phyloP scores from a whole-genome alignment of 805 yeast species.

The Teunomyces stri region DNA sequence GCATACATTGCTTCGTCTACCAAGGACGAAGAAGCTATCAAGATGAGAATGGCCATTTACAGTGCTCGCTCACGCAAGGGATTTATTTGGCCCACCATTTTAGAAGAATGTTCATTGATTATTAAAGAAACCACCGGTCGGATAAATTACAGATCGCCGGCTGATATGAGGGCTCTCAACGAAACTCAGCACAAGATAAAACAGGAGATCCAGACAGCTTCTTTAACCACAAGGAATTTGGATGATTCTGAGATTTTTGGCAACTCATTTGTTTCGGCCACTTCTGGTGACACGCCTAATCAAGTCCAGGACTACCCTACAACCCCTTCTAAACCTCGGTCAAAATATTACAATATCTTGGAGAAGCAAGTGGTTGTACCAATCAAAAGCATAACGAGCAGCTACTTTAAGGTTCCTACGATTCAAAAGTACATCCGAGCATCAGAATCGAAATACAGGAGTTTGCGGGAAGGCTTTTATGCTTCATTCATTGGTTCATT shows the following conservation, averaged over 20 bases:
- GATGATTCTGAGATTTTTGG: conserved; percentile 33
- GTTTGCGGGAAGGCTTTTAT: conserved; percentile 25
- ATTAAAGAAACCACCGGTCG: conserved; percentile 49
- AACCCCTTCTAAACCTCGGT: background rate
- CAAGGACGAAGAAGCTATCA: conserved; percentile 30
- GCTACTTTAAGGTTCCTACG: background rate
- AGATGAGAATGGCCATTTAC: conserved; percentile 54
- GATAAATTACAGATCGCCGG: conserved; percentile 31
- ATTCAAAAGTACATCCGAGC: background rate
- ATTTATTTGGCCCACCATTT: conserved; percentile 55
- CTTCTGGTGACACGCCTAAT: background rate
- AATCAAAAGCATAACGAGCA: conserved; percentile 1
- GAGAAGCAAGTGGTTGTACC: conserved; percentile 15
- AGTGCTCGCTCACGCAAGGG: conserved; percentile 45
- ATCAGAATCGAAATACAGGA: conserved; percentile 6
- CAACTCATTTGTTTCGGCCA: conserved; percentile 22
- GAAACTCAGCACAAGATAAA: conserved; percentile 19
- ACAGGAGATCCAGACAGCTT: background rate
- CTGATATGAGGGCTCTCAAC: conserved; percentile 30
- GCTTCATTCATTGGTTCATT: conserved; percentile 32
- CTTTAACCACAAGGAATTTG: conserved; percentile 2
- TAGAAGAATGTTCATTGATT: conserved; percentile 58
- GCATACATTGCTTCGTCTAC: conserved; percentile 57
- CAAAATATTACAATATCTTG: conserved; percentile 8
- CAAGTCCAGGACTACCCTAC: background rate